Evolutionary conservation across 345 rosid species (phyloP).

Genomic region (Corymbia maculata): DNA sequence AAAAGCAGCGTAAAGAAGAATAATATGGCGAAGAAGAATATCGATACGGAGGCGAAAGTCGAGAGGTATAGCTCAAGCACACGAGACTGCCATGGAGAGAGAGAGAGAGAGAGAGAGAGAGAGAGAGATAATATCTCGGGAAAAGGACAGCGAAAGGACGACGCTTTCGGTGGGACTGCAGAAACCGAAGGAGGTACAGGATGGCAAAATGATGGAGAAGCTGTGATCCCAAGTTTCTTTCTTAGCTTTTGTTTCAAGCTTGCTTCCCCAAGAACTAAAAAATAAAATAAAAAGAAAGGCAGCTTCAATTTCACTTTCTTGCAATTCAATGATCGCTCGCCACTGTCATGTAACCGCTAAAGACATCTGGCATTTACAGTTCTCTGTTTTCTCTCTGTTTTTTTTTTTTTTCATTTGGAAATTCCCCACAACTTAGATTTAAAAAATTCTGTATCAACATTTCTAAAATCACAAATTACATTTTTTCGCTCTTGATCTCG

Average conservation of each 20-base stretch:
- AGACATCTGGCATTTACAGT: not conserved
- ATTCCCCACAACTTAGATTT: not conserved
- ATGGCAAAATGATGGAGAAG: not conserved
- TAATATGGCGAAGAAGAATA: not conserved
- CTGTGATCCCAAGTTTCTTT: not conserved
- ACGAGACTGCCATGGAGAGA: not conserved
- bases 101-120: not conserved
- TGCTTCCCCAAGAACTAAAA: not conserved
- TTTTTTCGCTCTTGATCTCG: not conserved
- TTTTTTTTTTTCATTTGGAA: not conserved
- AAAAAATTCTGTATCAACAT: not conserved
- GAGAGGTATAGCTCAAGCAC: not conserved
- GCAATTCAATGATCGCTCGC: not conserved
- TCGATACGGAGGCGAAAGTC: not conserved
- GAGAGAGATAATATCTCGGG: not conserved
- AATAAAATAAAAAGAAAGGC: not conserved
- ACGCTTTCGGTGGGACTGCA: not conserved
- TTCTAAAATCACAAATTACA: not conserved
- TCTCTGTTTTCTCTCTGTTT: not conserved
- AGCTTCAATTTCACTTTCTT: not conserved
- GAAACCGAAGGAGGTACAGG: not conserved
- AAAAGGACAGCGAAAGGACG: not conserved
- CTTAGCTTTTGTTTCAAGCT: not conserved
- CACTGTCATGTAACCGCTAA: not conserved
- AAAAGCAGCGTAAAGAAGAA: not conserved